Percentiles rank a stretch among this genome's conserved stretches.
These are phyloP conservation scores for Phytophthora palmivora DNA, from an alignment of 352 stramenopile genomes.

Conservation along the genomic window DNA sequence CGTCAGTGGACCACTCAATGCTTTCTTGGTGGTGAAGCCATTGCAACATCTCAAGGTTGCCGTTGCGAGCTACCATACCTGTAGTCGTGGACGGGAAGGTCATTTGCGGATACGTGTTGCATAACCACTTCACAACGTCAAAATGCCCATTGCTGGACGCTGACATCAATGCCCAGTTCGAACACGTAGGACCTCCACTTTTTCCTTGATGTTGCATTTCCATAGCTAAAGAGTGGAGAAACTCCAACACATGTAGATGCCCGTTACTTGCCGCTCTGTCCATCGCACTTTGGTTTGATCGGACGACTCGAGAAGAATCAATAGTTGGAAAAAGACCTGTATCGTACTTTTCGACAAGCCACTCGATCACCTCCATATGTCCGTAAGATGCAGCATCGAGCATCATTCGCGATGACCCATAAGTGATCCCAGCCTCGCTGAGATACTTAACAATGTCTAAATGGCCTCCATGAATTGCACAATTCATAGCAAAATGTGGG, in stretches of 20 bases:
- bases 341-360: slow-evolving; percentile 12
- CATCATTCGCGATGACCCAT: slow-evolving; percentile 6
- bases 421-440: not conserved
- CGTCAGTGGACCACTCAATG: slow-evolving; percentile 7
- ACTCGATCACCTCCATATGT: slow-evolving; percentile 18
- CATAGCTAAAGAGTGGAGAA: slow-evolving; percentile 11
- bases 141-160: slow-evolving; percentile 8
- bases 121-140: slow-evolving; percentile 18
- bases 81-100: not conserved
- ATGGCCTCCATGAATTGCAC: slow-evolving; percentile 5
- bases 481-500: slow-evolving; percentile 13
- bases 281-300: slow-evolving; percentile 13
- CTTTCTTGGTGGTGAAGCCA: slow-evolving; percentile 18
- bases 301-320: not conserved
- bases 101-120: slow-evolving; percentile 8
- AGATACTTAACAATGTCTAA: slow-evolving; percentile 22
- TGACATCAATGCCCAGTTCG: slow-evolving; percentile 3
- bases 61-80: slow-evolving; percentile 8
- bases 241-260: slow-evolving; percentile 12
- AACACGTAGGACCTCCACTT: slow-evolving; percentile 8
- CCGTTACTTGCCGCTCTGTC: slow-evolving; percentile 17
- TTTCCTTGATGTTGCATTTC: slow-evolving; percentile 12
- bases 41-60: slow-evolving; percentile 16
- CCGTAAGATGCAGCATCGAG: slow-evolving; percentile 8
- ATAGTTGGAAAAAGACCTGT: slow-evolving; percentile 10